Percentiles rank a stretch among this genome's conserved stretches.
Conservation (phyloP, 305 asterid genomes). For the Petunia hybrid region DNA sequence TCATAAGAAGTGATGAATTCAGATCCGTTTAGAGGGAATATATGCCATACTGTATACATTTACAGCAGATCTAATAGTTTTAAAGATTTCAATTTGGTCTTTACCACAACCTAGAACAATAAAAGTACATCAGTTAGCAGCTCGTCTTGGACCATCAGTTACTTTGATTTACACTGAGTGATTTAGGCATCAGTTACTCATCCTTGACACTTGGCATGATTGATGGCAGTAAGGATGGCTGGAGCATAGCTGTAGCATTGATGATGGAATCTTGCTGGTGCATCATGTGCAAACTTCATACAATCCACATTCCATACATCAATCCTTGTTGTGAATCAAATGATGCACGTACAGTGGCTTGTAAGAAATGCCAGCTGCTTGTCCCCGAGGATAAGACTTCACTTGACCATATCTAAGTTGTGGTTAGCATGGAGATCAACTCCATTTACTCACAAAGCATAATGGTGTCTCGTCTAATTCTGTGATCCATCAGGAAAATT, state of each 20-base stretch:
- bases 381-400: slow-evolving; percentile 2
- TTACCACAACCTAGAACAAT: slow-evolving; percentile 18
- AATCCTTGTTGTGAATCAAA: slow-evolving; percentile 10
- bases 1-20: slow-evolving; percentile 8
- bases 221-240: no score
- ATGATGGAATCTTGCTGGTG: no score
- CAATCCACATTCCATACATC: not conserved
- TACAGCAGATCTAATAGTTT: not conserved
- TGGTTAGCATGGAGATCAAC: not conserved
- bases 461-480: not conserved
- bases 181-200: no score
- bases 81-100: not conserved
- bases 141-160: not conserved
- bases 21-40: not conserved
- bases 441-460: not conserved
- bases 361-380: not conserved
- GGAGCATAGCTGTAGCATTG: no score
- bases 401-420: slow-evolving; percentile 17
- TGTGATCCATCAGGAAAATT: slow-evolving; percentile 19
- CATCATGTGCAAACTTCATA: no score
- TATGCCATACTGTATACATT: not conserved
- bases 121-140: not conserved
- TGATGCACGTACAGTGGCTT: not conserved
- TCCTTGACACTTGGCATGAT: no score
- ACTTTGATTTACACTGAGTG: no score